Evolutionary conservation across 164 flowering plant genomes (phyloP), one percentile per base, ranked within the genome.

Genomic region (Umbilicus rupestris): DNA sequence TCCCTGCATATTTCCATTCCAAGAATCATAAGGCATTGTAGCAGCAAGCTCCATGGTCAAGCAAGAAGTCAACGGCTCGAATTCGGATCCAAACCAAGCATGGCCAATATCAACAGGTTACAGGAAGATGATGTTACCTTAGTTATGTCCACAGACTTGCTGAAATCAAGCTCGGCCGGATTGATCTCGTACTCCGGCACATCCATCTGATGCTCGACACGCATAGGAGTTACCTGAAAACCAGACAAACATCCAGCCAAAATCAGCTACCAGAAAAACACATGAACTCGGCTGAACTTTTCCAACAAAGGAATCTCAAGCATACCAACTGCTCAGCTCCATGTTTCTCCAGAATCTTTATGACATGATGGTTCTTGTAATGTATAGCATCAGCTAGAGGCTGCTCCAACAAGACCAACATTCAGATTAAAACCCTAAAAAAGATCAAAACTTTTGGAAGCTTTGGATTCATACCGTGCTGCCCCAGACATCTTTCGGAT

Each of bases 371-470:
- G 68, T 91, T 84, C 66, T 94, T 87, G 76, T 94, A 91, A 70
- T 85, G 71, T 66, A 88, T 80, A 49, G 99, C 99, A 86, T 94
- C 99, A 77, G 91, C 96, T 81, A 94, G 88, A 70, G 98, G 96
- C 98, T 94, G 89, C 44, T 9, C 16, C 44, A 35, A 35, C 37
- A 35, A 35, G 12, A 41, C 6, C 16, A 41, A 7, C 44, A 41
- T 14, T 41, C 44, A 41, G 44, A 41, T 41, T 9, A 5, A 41
- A 41, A 41, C 16, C 44, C 16, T 9, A 41, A 10, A 41, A 55
- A 55, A 55, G 22, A 55, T 55, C 30, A 3, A 20, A 52, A 52
- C 59, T 52, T n/a, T 52, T 52, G 59, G 16, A n/a, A 26, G 24
- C 59, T 17, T 2, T 6, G 8, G n/a, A 35, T 12, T 15, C 42